Conservation (phyloP, 768 basidiomycete genomes). For the Termitomyces sp. region DNA sequence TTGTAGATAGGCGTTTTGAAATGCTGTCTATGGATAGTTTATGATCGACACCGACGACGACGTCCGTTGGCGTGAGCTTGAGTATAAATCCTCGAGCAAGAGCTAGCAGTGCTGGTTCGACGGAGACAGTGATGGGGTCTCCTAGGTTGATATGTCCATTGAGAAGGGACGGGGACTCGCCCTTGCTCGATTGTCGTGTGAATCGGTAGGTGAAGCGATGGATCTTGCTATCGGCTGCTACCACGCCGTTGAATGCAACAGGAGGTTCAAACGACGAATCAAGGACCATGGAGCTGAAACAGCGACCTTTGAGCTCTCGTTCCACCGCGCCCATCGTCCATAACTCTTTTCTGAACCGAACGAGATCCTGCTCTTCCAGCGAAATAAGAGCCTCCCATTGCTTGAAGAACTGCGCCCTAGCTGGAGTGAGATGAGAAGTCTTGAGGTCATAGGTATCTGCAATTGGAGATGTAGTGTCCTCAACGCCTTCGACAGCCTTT, state of each 20-base stretch:
- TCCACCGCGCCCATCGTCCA: slow-evolving; percentile 88
- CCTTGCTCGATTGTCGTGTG: slow-evolving; percentile 26
- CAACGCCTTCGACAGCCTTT: slow-evolving; percentile 68
- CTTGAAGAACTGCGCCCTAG: slow-evolving; percentile 77
- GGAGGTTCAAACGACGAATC: slow-evolving; percentile 35
- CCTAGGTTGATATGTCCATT: slow-evolving; percentile 76
- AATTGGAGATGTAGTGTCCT: slow-evolving; percentile 50
- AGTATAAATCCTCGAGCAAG: slow-evolving; percentile 82
- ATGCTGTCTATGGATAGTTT: slow-evolving; percentile 53
- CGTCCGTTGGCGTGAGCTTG: slow-evolving; percentile 56
- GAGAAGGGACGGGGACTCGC: slow-evolving; percentile 30
- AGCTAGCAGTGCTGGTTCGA: slow-evolving; percentile 84
- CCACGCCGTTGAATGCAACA: slow-evolving; percentile 12
- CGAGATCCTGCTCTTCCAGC: slow-evolving; percentile 81
- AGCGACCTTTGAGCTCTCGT: slow-evolving; percentile 79
- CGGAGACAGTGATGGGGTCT: slow-evolving; percentile 84
- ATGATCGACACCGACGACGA: slow-evolving; percentile 84
- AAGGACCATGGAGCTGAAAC: slow-evolving; percentile 79
- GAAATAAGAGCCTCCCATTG: slow-evolving; percentile 87
- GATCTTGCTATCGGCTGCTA: slow-evolving; percentile 47
- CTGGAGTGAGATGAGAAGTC: slow-evolving; percentile 71
- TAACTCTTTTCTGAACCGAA: slow-evolving; percentile 83
- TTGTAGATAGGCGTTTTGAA: slow-evolving; percentile 29
- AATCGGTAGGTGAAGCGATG: slow-evolving; percentile 83
- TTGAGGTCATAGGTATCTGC: slow-evolving; percentile 71